These are phyloP conservation scores for Dactylellina parvicollis DNA, from an alignment of 2,329 filamentous ascomycete genomes.

Conservation along the genomic window DNA sequence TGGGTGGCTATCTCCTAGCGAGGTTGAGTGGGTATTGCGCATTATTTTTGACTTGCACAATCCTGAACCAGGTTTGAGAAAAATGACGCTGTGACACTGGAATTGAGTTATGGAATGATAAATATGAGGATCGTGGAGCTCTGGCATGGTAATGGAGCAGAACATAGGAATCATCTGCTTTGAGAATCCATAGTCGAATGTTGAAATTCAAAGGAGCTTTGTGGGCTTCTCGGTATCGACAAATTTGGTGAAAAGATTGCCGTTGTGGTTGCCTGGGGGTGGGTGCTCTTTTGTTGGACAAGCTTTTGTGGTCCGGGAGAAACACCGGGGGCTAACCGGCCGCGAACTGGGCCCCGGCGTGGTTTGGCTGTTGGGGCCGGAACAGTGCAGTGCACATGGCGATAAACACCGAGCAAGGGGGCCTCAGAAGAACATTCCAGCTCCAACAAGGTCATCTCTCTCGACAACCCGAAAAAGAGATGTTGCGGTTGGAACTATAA, in stretches of 20 bases:
- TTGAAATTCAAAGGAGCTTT: constrained; percentile 22
- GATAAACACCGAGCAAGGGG: constrained; percentile 1
- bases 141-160: constrained; percentile 9
- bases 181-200: constrained; percentile 15
- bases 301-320: neutral
- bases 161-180: constrained; percentile 20
- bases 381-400: neutral
- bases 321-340: neutral
- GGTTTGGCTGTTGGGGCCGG: neutral
- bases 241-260: constrained; percentile 15
- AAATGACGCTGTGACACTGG: constrained; percentile 31
- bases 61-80: constrained; percentile 9
- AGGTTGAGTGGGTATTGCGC: constrained; percentile 11
- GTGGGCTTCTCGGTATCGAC: constrained; percentile 3
- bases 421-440: constrained; percentile 24
- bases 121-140: constrained; percentile 3
- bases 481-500: constrained; percentile 20
- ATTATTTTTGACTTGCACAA: constrained; percentile 15
- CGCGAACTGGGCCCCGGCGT: neutral
- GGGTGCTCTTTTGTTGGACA: neutral
- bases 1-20: neutral
- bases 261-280: constrained; percentile 25
- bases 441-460: neutral
- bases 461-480: neutral
- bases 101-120: constrained; percentile 15